A percentile compares a stretch with the other conserved stretches of the same genome.
phyloP scores from a whole-genome alignment of 345 rosid genomes.

The Eucalyptus marginata region DNA sequence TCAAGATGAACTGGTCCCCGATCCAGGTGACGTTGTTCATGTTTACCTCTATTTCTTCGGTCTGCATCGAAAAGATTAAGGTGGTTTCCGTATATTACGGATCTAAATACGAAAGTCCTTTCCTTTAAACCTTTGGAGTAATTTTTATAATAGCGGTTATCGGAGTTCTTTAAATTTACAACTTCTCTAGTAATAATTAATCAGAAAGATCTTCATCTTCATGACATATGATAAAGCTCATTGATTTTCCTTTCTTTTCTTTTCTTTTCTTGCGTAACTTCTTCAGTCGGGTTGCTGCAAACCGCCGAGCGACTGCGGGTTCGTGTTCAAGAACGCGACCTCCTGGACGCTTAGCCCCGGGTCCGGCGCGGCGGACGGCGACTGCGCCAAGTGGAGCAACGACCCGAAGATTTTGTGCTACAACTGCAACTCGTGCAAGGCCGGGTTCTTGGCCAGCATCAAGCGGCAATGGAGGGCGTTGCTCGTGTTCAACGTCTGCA shows the following conservation, averaged over 20 bases:
- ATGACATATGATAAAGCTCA: not conserved
- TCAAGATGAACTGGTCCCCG: not conserved
- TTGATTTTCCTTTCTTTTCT: not conserved
- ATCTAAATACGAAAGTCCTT: not conserved
- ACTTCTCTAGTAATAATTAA: not conserved
- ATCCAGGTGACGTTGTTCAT: slow-evolving; percentile 2
- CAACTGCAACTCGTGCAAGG: slow-evolving; percentile 35
- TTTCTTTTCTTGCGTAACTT: not conserved
- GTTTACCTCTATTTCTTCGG: not conserved
- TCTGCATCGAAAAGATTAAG: not conserved
- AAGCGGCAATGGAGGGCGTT: slow-evolving; percentile 14
- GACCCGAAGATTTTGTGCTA: slow-evolving; percentile 15
- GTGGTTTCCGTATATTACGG: not conserved
- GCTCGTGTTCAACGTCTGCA: not conserved
- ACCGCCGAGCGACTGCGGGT: slow-evolving; percentile 27
- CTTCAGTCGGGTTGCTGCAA: slow-evolving; percentile 37
- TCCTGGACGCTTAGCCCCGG: not conserved
- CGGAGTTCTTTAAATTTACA: not conserved
- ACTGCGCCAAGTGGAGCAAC: slow-evolving; percentile 30
- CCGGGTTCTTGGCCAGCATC: slow-evolving; percentile 15
- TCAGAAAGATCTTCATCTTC: not conserved
- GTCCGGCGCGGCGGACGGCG: not conserved
- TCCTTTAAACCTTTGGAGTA: not conserved
- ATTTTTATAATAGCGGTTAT: not conserved
- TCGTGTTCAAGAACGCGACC: slow-evolving; percentile 10